A percentile compares a stretch with the other conserved stretches of the same genome.
Conservation (phyloP, 2,329 filamentous ascomycete genomes). For the Karstenula rhodostoma region DNA sequence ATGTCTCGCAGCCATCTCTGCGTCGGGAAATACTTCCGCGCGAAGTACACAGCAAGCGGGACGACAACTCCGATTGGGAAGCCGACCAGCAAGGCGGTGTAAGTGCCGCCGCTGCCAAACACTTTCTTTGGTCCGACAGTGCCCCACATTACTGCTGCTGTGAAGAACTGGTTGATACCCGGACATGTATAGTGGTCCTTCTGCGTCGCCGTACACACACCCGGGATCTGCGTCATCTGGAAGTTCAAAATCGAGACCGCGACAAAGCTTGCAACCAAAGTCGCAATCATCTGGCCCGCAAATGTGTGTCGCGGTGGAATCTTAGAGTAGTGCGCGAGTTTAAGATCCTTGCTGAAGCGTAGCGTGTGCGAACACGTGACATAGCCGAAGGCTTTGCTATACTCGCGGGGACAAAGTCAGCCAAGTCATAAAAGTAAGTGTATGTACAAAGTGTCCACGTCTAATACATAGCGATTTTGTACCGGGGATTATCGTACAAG, state of each 20-base stretch:
- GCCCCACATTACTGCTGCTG: slow-evolving; percentile 64
- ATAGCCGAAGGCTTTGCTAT: slow-evolving; percentile 19
- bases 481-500: too few relatives aligned
- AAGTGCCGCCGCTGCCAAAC: slow-evolving; percentile 59
- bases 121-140: slow-evolving; percentile 61
- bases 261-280: slow-evolving; percentile 62
- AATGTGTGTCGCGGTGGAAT: slow-evolving; percentile 69
- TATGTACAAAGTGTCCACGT: too few relatives aligned
- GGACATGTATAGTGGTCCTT: slow-evolving; percentile 56
- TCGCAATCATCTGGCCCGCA: slow-evolving; percentile 66
- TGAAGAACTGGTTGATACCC: slow-evolving; percentile 65
- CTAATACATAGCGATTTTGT: too few relatives aligned
- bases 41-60: slow-evolving; percentile 56
- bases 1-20: slow-evolving; percentile 39
- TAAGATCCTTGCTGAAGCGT: slow-evolving; percentile 29
- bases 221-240: slow-evolving; percentile 58
- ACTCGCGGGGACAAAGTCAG: too few relatives aligned
- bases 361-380: slow-evolving; percentile 22
- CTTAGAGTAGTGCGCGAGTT: slow-evolving; percentile 61
- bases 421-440: too few relatives aligned
- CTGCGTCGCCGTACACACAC: slow-evolving; percentile 60
- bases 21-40: slow-evolving; percentile 54
- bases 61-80: slow-evolving; percentile 61
- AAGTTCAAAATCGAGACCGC: slow-evolving; percentile 58
- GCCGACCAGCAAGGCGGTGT: slow-evolving; percentile 58